Evolutionary conservation across 2,329 filamentous ascomycete genomes (phyloP), one percentile per base, ranked within the genome.

Genomic region (Claviceps sp.): DNA sequence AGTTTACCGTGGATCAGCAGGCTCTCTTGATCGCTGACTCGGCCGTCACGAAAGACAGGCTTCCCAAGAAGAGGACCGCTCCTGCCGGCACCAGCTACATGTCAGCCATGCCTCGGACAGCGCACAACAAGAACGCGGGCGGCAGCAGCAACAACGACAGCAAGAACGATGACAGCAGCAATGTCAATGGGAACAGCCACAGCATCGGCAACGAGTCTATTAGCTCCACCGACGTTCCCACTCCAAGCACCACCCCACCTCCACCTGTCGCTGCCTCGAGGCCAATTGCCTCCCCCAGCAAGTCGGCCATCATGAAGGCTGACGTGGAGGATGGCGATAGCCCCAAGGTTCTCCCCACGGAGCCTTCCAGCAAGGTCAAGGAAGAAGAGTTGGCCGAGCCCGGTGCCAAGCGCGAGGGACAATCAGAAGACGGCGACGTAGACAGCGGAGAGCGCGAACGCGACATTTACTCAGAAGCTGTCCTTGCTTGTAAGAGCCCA

Each of bases 1-100:
- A 98, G 71, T 98, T 98, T 76, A 98, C 93, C 4, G 93, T 98
- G 65, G 93, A 98, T 67, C 91, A 98, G 71, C 88, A 95, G 71
- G 87, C 88, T 52, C 82, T 98, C 61, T 88, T 89, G 74, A 82
- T 95, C 47, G 81, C 81, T 41, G 93, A 98, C 66, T 87, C 82
- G 58, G 87, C 85, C 61, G 74, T 90, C 47, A 82, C 84, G 59
- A 83, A 82, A 55, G 73, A 81, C 58, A 72, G 72, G 52, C 68
- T 73, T 3, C 69, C 76, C 56, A 90, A 87, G 75, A 93, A 90
- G 76, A 80, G 87, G 54, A 74, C 75, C 16, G 74, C 76, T 22
- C 77, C 79, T 11, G 72, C 77, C 3, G 73, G 77, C 36, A 66
- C 64, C 50, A 74, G 73, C 63, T 79, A 77, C 62, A 72, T 74